Base-by-base conservation (phyloP, 1,139 yeast species). In the Pneumocystis sp. region DNA sequence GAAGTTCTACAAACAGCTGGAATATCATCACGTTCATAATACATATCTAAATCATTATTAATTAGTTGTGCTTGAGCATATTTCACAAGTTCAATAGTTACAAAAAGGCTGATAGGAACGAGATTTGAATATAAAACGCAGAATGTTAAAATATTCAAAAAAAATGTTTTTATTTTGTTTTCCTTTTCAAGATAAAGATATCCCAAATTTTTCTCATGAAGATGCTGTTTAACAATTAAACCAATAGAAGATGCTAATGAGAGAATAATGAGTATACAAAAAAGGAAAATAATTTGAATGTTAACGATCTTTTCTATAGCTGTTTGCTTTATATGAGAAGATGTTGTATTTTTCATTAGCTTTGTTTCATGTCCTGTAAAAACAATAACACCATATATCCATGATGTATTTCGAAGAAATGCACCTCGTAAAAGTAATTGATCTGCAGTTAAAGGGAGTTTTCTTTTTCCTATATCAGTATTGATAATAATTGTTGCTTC, bases 291-390 rank as follows among this genome's bases (percentile, higher is more conserved):
- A 72, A 93, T 93, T 75, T 95, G 98, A 71, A 89, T 77, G 74
- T 95, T 95, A 70, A 95, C 91, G 76, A 91, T 89, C 75, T 96
- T 84, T 78, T 95, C 99, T 17, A 95, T 97, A 37, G 96, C 96
- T 0, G 98, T 95, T 72, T 96, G 82, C 74, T 95, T 95, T 72
- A 95, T 95, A 3, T 98, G 98, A 0, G 99, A 86, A 2, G 98
- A 97, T 1, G 97, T 91, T 17, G 99, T 98, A 77, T 95, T 95
- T 73, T 98, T 84, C 98, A 95, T 93, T 70, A 95, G 81, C 73
- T 95, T 95, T 0, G 99, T 93, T 76, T 95, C 98, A 74, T 95
- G 98, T 37, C 98, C 99, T 0, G 99, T 95, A 74, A 93, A 95
- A 1, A 93, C 84, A 1, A 89, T 97, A 62, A 90, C 81, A 39